These are phyloP conservation scores for Leccinum pseudoinsigne DNA, from an alignment of 1,284 basidiomycete genomes.

Conservation along the genomic window DNA sequence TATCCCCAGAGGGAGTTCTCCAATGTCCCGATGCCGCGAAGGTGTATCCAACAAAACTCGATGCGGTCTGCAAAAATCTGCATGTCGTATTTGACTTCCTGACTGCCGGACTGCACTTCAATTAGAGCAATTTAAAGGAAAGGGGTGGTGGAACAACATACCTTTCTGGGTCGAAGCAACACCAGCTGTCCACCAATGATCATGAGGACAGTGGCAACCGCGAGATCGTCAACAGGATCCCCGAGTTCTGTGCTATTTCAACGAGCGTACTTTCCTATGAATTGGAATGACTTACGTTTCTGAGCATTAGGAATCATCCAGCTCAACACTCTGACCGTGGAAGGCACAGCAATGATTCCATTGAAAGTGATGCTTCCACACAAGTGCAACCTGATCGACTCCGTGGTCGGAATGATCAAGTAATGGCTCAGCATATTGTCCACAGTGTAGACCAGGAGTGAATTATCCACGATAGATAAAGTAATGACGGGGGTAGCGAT, in stretches of 20 bases:
- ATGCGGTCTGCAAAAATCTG: constrained; percentile 95
- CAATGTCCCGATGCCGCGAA: constrained; percentile 87
- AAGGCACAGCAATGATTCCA: constrained; percentile 87
- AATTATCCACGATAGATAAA: constrained; percentile 92
- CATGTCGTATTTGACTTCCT: constrained; percentile 97
- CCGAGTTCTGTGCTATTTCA: constrained; percentile 67
- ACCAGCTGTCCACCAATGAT: constrained; percentile 94
- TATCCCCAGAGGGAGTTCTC: constrained; percentile 99
- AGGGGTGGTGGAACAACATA: constrained; percentile 25
- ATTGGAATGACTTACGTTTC: constrained; percentile 64
- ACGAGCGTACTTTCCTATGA: constrained; percentile 4
- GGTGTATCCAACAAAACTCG: constrained; percentile 98
- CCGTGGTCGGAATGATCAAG: constrained; percentile 83
- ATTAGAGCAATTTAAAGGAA: constrained; percentile 3
- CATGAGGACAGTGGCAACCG: constrained; percentile 95
- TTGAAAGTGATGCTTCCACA: constrained; percentile 96
- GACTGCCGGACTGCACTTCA: constrained; percentile 62
- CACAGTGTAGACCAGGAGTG: constrained; percentile 94
- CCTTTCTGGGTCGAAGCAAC: constrained; percentile 82
- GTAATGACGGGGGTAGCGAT: constrained; percentile 80
- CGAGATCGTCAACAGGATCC: constrained; percentile 91
- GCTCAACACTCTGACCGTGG: constrained; percentile 87
- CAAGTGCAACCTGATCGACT: constrained; percentile 82
- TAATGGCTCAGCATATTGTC: constrained; percentile 96
- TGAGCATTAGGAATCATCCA: constrained; percentile 97